Evolutionary conservation across 2,329 filamentous ascomycete species (phyloP).

Genomic region (Aspergillus bombycis): DNA sequence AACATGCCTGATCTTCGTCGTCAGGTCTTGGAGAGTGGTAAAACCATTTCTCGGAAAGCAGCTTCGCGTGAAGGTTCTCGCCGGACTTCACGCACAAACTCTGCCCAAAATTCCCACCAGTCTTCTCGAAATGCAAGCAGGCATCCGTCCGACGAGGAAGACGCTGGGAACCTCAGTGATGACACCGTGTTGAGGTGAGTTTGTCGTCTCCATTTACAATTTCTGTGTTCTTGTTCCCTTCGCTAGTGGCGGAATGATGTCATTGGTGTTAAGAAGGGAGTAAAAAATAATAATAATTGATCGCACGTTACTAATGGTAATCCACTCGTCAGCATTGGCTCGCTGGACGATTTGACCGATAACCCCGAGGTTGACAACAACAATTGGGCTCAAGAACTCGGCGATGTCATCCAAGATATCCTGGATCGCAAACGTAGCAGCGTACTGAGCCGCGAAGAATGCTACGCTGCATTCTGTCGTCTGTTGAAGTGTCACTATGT

Average conservation of each 20-base stretch:
- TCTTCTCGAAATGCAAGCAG: slow-evolving; percentile 59
- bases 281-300: background rate
- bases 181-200: slow-evolving; percentile 61
- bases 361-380: slow-evolving; percentile 56
- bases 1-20: slow-evolving; percentile 56
- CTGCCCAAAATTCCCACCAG: slow-evolving; percentile 55
- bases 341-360: slow-evolving; percentile 67
- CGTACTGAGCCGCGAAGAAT: slow-evolving; percentile 68
- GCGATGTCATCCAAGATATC: slow-evolving; percentile 70
- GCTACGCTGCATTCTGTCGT: slow-evolving; percentile 63
- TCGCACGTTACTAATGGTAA: slow-evolving; percentile 13
- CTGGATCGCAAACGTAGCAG: slow-evolving; percentile 79
- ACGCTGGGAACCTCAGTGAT: slow-evolving; percentile 58
- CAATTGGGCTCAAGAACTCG: slow-evolving; percentile 65
- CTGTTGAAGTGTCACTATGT: slow-evolving; percentile 71
- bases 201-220: slow-evolving; percentile 15
- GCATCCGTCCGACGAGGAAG: slow-evolving; percentile 63
- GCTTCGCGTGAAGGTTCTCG: slow-evolving; percentile 58
- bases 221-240: slow-evolving; percentile 17
- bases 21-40: slow-evolving; percentile 65
- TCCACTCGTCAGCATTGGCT: slow-evolving; percentile 55
- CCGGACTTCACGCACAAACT: slow-evolving; percentile 55
- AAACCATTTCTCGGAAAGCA: slow-evolving; percentile 66
- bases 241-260: slow-evolving; percentile 38
- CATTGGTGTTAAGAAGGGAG: slow-evolving; percentile 20